Percentiles rank a stretch among this genome's conserved stretches.
These are phyloP conservation scores for Staphylotrichum longicolle DNA, from an alignment of 495 filamentous ascomycete species.

Conservation along the genomic window DNA sequence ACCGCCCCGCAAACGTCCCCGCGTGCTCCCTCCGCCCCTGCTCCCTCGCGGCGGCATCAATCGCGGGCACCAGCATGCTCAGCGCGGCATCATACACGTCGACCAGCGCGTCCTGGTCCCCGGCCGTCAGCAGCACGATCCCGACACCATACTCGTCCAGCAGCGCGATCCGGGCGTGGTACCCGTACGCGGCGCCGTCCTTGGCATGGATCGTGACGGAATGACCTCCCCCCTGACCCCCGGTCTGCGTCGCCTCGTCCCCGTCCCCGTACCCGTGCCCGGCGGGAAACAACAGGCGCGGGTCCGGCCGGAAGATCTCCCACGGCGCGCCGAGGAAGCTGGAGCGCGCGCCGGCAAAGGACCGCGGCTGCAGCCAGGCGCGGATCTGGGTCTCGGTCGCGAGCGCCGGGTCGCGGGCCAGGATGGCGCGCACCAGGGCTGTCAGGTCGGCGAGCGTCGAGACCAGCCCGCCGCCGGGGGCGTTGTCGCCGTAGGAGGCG, in stretches of 20 bases:
- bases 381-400: constrained; percentile 11
- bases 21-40: constrained; percentile 29
- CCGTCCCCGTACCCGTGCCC: not conserved
- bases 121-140: constrained; percentile 26
- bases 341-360: constrained; percentile 19
- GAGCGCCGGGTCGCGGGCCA: constrained; percentile 11
- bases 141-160: constrained; percentile 32
- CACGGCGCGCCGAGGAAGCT: constrained; percentile 27
- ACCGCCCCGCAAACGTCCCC: not conserved
- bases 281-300: constrained; percentile 18
- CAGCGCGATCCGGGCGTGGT: constrained; percentile 23
- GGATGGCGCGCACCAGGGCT: constrained; percentile 38
- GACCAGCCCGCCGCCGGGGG: constrained; percentile 35
- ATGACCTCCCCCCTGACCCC: constrained; percentile 12
- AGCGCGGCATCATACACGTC: constrained; percentile 20
- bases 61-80: constrained; percentile 31
- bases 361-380: constrained; percentile 28
- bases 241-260: not conserved
- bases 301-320: constrained; percentile 31
- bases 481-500: constrained; percentile 20
- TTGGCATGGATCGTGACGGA: constrained; percentile 27
- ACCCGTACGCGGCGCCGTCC: constrained; percentile 28
- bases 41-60: constrained; percentile 35
- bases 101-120: constrained; percentile 15
- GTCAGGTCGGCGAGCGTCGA: constrained; percentile 39